phyloP scores from a whole-genome alignment of 305 asterid species.

The Plantago coronopus region DNA sequence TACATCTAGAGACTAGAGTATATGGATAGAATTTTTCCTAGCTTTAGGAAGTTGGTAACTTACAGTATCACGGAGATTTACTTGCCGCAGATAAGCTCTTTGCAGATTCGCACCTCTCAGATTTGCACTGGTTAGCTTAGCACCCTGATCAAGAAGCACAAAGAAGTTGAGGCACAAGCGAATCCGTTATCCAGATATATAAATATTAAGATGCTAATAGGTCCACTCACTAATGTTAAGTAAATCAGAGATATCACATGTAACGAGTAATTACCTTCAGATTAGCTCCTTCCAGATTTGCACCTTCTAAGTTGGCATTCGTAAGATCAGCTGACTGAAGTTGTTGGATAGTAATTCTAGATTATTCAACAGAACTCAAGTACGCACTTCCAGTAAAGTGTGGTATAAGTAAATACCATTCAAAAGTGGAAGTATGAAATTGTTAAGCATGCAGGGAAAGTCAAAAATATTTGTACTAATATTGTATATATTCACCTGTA shows the following conservation, averaged over 20 bases:
- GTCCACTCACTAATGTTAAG: too few species aligned
- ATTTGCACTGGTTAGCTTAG: conserved; percentile 76
- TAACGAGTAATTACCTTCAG: conserved; percentile 48
- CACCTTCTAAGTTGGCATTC: conserved; percentile 97
- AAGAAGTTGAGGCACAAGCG: conserved; percentile 16
- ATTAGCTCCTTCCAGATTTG: conserved; percentile 95
- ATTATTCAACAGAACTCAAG: conserved; percentile 16
- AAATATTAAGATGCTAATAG: too few species aligned
- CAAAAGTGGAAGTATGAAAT: not conserved
- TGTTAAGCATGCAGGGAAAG: conserved; percentile 4
- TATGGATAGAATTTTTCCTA: not conserved
- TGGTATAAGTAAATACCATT: not conserved
- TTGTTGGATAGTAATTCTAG: conserved; percentile 19
- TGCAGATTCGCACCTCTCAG: conserved; percentile 92
- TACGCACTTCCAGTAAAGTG: conserved; percentile 5
- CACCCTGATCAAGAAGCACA: conserved; percentile 53
- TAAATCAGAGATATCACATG: too few species aligned
- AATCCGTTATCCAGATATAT: not conserved
- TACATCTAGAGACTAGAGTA: too few species aligned
- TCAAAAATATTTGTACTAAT: conserved; percentile 1
- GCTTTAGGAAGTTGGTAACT: conserved; percentile 24
- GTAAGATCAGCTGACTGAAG: conserved; percentile 92
- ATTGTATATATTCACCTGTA: conserved; percentile 51
- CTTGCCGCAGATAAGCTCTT: conserved; percentile 84
- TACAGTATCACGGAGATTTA: conserved; percentile 82